These are phyloP conservation scores for Magnolia kwangsiensis DNA, from an alignment of 164 flowering plant genomes.

Conservation along the genomic window DNA sequence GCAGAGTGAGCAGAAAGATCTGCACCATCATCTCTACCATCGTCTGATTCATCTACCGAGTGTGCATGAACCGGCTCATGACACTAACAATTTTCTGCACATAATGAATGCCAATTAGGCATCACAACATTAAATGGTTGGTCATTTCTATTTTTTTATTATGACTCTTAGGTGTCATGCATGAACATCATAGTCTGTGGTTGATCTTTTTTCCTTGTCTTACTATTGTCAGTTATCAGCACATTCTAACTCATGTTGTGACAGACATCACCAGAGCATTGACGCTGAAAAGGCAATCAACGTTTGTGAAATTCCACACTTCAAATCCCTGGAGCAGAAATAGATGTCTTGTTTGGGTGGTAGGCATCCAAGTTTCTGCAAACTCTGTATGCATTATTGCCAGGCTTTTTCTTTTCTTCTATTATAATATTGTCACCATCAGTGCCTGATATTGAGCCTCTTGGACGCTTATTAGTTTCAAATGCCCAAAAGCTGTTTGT, in stretches of 20 bases:
- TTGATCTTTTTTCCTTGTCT: conserved; percentile 4
- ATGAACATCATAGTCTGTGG: background rate
- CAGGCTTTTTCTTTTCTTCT: background rate
- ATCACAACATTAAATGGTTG: too few relatives aligned
- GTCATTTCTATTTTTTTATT: too few relatives aligned
- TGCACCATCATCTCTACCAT: too few relatives aligned
- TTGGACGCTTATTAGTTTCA: background rate
- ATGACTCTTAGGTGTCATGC: background rate
- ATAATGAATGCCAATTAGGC: too few relatives aligned
- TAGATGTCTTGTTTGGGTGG: conserved; percentile 78
- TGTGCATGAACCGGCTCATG: too few relatives aligned
- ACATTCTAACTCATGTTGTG: conserved; percentile 6
- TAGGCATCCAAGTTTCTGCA: conserved; percentile 26
- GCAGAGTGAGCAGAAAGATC: too few relatives aligned
- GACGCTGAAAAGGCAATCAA: conserved; percentile 78
- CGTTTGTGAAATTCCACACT: conserved; percentile 64
- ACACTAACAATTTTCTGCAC: too few relatives aligned
- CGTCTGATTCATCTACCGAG: too few relatives aligned
- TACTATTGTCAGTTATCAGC: background rate
- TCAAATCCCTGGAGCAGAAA: conserved; percentile 59
- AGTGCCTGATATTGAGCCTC: background rate
- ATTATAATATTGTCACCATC: background rate
- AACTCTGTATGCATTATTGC: background rate
- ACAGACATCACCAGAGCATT: conserved; percentile 60
- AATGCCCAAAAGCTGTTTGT: background rate